Percentiles rank a stretch among this genome's conserved stretches.
phyloP scores from a whole-genome alignment of 2,329 filamentous ascomycete species.

The Colletotrichum scovillei region DNA sequence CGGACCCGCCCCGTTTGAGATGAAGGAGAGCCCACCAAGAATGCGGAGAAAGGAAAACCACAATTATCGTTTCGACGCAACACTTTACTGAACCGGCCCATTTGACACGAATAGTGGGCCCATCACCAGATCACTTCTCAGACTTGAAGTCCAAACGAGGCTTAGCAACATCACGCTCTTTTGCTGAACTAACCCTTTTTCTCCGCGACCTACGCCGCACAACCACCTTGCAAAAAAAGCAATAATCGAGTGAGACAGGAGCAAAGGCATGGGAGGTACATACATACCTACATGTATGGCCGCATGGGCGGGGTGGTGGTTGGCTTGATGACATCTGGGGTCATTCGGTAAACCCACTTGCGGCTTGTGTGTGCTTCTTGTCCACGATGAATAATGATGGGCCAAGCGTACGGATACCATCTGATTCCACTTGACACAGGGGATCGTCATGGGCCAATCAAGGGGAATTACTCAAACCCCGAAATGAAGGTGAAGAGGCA shows the following conservation, averaged over 20 bases:
- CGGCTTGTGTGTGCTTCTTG: neutral
- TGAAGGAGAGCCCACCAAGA: conserved; percentile 1
- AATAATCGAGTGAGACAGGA: neutral
- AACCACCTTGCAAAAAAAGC: neutral
- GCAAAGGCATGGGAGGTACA: neutral
- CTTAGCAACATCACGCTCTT: conserved; percentile 7
- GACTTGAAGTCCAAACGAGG: conserved; percentile 17
- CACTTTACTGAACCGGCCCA: neutral
- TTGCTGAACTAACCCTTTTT: neutral
- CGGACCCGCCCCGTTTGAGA: neutral
- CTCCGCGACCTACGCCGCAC: neutral
- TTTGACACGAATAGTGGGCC: conserved; percentile 23
- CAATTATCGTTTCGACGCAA: conserved; percentile 15
- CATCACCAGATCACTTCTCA: conserved; percentile 30
- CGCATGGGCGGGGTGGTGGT: neutral
- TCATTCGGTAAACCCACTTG: neutral
- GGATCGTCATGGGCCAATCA: neutral
- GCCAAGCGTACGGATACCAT: neutral
- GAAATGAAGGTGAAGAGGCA: conserved; percentile 5
- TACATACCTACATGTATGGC: neutral
- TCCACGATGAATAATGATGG: neutral
- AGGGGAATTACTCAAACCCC: neutral
- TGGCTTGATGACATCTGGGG: neutral
- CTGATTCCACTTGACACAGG: neutral
- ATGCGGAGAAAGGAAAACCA: conserved; percentile 16